Conservation (phyloP, 257 asterid genomes). For the Solanum peruvianum region DNA sequence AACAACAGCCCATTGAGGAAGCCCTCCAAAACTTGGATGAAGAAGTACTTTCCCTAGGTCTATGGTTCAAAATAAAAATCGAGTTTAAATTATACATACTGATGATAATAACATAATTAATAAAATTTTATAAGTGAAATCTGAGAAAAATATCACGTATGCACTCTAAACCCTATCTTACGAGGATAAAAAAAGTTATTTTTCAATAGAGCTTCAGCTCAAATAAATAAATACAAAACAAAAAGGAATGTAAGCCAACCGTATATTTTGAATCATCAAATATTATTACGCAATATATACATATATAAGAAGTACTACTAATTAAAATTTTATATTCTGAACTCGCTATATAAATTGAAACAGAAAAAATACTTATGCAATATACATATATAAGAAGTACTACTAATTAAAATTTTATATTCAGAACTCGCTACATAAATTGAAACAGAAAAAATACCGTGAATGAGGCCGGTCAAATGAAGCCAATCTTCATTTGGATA, state of each 20-base stretch:
- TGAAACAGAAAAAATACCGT: background rate
- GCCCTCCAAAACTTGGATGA: conserved; percentile 23
- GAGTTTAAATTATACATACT: background rate
- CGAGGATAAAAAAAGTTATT: background rate
- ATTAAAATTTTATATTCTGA: too few relatives aligned
- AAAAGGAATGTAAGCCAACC: background rate
- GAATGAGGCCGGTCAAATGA: conserved; percentile 5
- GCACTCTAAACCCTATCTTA: background rate
- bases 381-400: background rate
- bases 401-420: background rate
- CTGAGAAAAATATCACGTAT: fast-evolving
- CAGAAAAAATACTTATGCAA: background rate
- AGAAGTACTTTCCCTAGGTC: conserved; percentile 30
- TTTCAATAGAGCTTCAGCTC: background rate
- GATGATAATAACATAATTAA: too few relatives aligned
- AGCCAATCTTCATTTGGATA: background rate
- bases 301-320: too few relatives aligned
- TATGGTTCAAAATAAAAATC: background rate
- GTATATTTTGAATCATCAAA: background rate
- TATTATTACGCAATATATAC: background rate
- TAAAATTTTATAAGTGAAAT: background rate
- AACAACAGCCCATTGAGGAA: conserved; percentile 44
- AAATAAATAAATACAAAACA: background rate
- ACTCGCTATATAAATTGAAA: too few relatives aligned
- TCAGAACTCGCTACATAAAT: background rate